Conservation (phyloP, 129 eudicot genomes). For the Gnaphalium uliginosum region DNA sequence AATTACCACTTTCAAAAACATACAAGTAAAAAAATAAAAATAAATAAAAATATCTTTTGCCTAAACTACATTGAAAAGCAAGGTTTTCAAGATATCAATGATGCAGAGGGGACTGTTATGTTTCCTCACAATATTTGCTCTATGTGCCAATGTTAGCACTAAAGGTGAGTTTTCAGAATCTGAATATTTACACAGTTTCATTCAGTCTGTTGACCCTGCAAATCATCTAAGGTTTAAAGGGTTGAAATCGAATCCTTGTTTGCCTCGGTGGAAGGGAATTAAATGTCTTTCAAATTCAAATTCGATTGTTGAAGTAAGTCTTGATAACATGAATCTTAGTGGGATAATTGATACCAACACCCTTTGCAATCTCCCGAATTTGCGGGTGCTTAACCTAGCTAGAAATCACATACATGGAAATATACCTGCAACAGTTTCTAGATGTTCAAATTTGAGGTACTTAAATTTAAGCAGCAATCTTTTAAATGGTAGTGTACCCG, state of each 20-base stretch:
- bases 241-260: conserved; percentile 29
- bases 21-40: background rate
- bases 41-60: background rate
- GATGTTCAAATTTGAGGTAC: conserved; percentile 29
- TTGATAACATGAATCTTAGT: conserved; percentile 38
- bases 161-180: conserved; percentile 38
- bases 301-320: conserved; percentile 33
- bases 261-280: conserved; percentile 31
- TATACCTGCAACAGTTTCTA: conserved; percentile 29
- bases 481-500: conserved; percentile 29
- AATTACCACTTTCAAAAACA: background rate
- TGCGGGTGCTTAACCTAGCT: conserved; percentile 40
- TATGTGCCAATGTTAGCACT: conserved; percentile 25
- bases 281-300: conserved; percentile 18
- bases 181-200: conserved; percentile 24
- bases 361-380: conserved; percentile 40
- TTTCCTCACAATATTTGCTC: conserved; percentile 26
- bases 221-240: conserved; percentile 32
- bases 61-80: background rate
- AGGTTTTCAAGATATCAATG: conserved; percentile 3
- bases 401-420: conserved; percentile 33
- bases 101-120: conserved; percentile 26
- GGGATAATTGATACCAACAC: conserved; percentile 36
- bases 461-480: conserved; percentile 41
- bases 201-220: conserved; percentile 37